A percentile compares a stretch with the other conserved stretches of the same genome.
phyloP scores from a whole-genome alignment of 1,284 basidiomycete genomes.

The Rhodotorula sp. region DNA sequence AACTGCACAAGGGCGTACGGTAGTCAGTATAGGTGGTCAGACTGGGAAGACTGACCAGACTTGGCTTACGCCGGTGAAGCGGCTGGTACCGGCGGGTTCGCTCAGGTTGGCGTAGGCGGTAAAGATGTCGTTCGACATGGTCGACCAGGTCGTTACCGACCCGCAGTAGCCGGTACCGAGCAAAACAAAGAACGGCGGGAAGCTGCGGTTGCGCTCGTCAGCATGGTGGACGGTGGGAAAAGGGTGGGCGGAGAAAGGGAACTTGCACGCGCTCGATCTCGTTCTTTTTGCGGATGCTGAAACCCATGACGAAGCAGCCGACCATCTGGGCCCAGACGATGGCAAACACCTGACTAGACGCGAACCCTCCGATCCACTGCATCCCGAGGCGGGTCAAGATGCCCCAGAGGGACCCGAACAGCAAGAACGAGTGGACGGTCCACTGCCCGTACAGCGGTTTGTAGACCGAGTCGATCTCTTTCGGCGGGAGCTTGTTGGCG shows the following conservation, averaged over 20 bases:
- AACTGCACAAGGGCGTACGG: slow-evolving; percentile 14
- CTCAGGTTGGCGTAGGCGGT: slow-evolving; percentile 75
- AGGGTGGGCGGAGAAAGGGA: not conserved
- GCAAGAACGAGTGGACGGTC: slow-evolving; percentile 46
- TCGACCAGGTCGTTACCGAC: slow-evolving; percentile 91
- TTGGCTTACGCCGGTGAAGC: slow-evolving; percentile 70
- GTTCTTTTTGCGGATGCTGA: slow-evolving; percentile 46
- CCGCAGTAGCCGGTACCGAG: slow-evolving; percentile 94
- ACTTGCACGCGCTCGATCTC: slow-evolving; percentile 13
- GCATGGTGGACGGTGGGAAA: too few relatives aligned
- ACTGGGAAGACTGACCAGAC: not conserved
- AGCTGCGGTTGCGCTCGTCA: slow-evolving; percentile 55
- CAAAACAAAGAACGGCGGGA: slow-evolving; percentile 81
- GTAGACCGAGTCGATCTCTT: not conserved
- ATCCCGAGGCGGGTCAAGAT: slow-evolving; percentile 50
- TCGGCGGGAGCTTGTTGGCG: not conserved
- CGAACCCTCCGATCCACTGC: slow-evolving; percentile 57
- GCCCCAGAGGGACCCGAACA: slow-evolving; percentile 50
- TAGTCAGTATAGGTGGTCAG: not conserved
- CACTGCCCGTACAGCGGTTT: not conserved
- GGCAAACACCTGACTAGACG: slow-evolving; percentile 73
- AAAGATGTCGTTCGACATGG: slow-evolving; percentile 89
- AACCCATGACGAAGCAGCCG: slow-evolving; percentile 91
- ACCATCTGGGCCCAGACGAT: slow-evolving; percentile 82
- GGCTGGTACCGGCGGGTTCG: slow-evolving; percentile 58